Base-by-base conservation (phyloP, 306 rosid species). In the Parietaria judaica region DNA sequence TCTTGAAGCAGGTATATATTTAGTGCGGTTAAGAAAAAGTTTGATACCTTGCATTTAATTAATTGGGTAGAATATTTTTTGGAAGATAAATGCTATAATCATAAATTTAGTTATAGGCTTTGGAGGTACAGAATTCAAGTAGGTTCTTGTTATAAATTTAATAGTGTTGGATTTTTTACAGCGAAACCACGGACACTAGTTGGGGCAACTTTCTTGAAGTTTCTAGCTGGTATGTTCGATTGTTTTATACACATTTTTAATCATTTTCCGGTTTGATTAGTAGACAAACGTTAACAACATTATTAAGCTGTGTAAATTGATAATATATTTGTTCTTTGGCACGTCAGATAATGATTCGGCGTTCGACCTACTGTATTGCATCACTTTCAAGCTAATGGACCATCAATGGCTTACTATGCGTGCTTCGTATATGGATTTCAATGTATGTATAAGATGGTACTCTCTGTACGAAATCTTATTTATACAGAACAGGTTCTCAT, bases 351-450 rank as follows among this genome's bases (percentile, higher is more conserved):
- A 84, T 49, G 96, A 92, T 50, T 76, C 74, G 1, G 99, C 99
- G 44, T 92, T 92, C 73, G 97, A 92, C 78, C 84, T 88, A 65
- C 89, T 92, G 72, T 92, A 92, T 74, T 88, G 99, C 81, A 88
- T 92, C 63, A 86, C 99, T 38, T 92, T 88, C 95, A 92, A 92
- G 83, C 80, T 92, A 68, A 88, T 92, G 99, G 99, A 92, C 78
- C 90, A 86, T 51, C 87, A 86, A 73, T 92, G 99, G 99, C 99
- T 92, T 66, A 65, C 94, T 14, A 92, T 92, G 99, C 95, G 79
- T 35, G 99, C 99, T 9, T 88, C 99, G 23, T 92, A 92, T 74
- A 92, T 92, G 99, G 99, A 92, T 83, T 92, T 92, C 71, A 92
- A 92, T 65, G 99, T 92, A 84, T 23, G 99, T 84, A 61, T 58